These are phyloP conservation scores for Mycena indigotica DNA, from an alignment of 768 basidiomycete species.

Conservation along the genomic window DNA sequence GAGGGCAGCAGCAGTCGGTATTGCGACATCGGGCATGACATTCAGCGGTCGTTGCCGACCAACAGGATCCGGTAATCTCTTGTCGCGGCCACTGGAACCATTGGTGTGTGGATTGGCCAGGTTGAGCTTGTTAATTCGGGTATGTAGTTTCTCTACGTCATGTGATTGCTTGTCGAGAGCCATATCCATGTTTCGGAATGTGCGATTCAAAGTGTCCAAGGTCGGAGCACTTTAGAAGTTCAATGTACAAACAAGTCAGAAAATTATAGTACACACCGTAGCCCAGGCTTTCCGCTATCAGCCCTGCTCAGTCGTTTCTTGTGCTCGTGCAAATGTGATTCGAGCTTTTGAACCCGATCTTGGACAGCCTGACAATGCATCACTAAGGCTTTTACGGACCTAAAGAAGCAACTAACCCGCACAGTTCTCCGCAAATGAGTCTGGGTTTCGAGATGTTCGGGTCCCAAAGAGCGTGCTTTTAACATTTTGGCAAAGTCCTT, in stretches of 20 bases:
- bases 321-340: conserved; percentile 66
- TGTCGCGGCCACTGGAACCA: conserved; percentile 36
- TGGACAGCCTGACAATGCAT: conserved; percentile 59
- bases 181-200: conserved; percentile 82
- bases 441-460: conserved; percentile 86
- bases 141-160: conserved; percentile 53
- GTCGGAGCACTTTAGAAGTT: conserved; percentile 65
- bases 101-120: conserved; percentile 29
- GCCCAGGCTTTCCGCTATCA: conserved; percentile 58
- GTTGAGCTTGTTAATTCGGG: conserved; percentile 56
- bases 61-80: conserved; percentile 44
- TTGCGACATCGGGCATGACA: conserved; percentile 67
- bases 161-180: conserved; percentile 63
- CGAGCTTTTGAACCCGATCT: conserved; percentile 77
- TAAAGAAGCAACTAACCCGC: conserved; percentile 67
- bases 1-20: conserved; percentile 77
- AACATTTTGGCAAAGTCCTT: conserved; percentile 77
- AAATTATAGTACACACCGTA: conserved; percentile 52
- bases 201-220: conserved; percentile 81
- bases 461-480: conserved; percentile 75
- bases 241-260: neutral
- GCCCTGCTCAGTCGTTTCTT: conserved; percentile 70
- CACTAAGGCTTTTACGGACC: too few relatives aligned
- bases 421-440: conserved; percentile 71
- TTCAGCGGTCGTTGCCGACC: conserved; percentile 40